Conservation (phyloP, 352 stramenopile species). For the Thalassiosira hispida region DNA sequence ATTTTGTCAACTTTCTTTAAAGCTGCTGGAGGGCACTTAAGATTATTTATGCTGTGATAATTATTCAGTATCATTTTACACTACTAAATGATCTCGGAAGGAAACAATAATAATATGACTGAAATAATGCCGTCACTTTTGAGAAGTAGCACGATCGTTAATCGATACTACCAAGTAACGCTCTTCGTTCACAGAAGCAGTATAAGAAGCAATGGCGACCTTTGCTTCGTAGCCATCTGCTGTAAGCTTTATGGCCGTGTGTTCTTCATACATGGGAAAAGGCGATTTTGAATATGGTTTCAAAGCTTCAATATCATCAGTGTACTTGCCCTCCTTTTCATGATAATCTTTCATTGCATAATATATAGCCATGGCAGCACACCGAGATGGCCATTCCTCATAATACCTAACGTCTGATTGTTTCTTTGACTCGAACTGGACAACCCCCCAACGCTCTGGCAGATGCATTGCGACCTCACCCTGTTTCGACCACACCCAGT, state of each 20-base stretch:
- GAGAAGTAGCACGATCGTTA: neutral
- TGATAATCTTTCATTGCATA: conserved; percentile 51
- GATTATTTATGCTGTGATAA: too few relatives aligned
- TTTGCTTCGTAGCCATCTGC: conserved; percentile 32
- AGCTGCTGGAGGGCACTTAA: too few relatives aligned
- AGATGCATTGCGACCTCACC: conserved; percentile 50
- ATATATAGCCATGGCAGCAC: conserved; percentile 53
- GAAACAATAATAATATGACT: too few relatives aligned
- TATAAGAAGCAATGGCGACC: conserved; percentile 13
- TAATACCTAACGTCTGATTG: conserved; percentile 1
- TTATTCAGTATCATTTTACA: too few relatives aligned
- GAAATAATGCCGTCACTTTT: neutral
- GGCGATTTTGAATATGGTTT: conserved; percentile 27
- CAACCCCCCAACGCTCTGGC: conserved; percentile 48
- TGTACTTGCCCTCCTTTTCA: conserved; percentile 29
- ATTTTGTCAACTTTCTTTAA: too few relatives aligned
- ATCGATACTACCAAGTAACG: conserved; percentile 41
- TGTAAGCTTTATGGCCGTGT: conserved; percentile 20
- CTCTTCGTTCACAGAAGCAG: conserved; percentile 46
- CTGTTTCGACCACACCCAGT: conserved; percentile 53
- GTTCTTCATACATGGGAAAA: conserved; percentile 32
- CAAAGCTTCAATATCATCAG: conserved; percentile 28
- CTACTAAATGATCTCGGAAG: too few relatives aligned
- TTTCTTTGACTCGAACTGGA: conserved; percentile 43
- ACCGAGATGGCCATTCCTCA: conserved; percentile 37